These are phyloP conservation scores for Globisporangium cederbergense DNA, from an alignment of 352 stramenopile species.

Conservation along the genomic window DNA sequence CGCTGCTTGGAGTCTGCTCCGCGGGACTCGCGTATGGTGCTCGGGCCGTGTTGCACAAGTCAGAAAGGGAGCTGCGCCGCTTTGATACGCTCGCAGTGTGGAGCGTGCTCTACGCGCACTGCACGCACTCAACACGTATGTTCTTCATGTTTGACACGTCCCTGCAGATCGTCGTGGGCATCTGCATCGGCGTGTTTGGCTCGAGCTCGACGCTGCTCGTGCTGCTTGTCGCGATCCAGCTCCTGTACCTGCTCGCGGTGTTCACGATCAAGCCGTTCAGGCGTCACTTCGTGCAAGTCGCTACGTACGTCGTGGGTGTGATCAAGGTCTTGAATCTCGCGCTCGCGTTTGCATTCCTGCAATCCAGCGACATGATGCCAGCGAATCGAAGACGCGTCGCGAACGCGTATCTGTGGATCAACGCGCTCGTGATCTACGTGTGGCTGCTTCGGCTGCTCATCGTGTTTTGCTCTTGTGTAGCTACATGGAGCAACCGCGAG, in stretches of 20 bases:
- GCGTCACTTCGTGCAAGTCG: constrained; percentile 13
- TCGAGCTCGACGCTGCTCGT: constrained; percentile 28
- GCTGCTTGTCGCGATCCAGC: constrained; percentile 28
- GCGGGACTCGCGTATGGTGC: constrained; percentile 17
- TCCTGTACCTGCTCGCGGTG: constrained; percentile 29
- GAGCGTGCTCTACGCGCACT: constrained; percentile 36
- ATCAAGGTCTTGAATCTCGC: constrained; percentile 32
- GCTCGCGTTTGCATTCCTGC: constrained; percentile 35
- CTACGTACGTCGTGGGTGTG: constrained; percentile 12
- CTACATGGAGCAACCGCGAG: constrained; percentile 12
- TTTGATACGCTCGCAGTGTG: constrained; percentile 27
- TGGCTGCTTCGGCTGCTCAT: constrained; percentile 30
- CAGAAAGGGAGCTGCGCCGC: constrained; percentile 23
- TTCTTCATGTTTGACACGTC: constrained; percentile 36
- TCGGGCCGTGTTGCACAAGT: constrained; percentile 19
- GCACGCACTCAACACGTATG: constrained; percentile 27
- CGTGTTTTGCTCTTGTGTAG: constrained; percentile 20
- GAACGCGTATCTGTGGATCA: constrained; percentile 29
- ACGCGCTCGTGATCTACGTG: constrained; percentile 25
- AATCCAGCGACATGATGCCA: constrained; percentile 17
- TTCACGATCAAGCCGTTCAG: constrained; percentile 34
- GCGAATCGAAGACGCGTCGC: constrained; percentile 16
- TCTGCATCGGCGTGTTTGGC: constrained; percentile 30
- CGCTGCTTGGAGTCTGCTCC: constrained; percentile 26
- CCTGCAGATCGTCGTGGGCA: constrained; percentile 27